A percentile compares a stretch with the other conserved stretches of the same genome.
phyloP scores from a whole-genome alignment of 1,284 basidiomycete species.

The Neonothopanus nambi region DNA sequence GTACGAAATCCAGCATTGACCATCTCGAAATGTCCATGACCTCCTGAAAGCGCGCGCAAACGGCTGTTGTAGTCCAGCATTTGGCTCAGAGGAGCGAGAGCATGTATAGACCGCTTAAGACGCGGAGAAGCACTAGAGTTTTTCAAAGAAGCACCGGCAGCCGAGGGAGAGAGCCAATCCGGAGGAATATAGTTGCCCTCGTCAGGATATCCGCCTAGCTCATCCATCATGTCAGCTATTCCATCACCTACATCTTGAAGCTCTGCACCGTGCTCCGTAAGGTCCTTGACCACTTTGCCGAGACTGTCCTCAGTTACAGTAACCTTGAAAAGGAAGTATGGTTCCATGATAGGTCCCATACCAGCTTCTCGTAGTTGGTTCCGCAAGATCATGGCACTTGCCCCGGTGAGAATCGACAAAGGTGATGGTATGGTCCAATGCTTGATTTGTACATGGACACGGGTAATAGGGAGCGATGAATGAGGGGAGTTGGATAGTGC shows the following conservation, averaged over 20 bases:
- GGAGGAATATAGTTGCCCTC: conserved; percentile 77
- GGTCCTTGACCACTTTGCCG: conserved; percentile 74
- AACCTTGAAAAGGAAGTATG: conserved; percentile 67
- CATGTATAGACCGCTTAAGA: conserved; percentile 62
- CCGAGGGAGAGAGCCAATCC: conserved; percentile 68
- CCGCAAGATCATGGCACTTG: conserved; percentile 62
- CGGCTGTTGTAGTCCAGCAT: conserved; percentile 82
- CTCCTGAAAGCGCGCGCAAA: conserved; percentile 79
- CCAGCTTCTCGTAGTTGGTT: conserved; percentile 58
- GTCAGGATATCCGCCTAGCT: conserved; percentile 50
- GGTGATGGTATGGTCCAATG: conserved; percentile 44
- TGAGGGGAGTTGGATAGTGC: conserved; percentile 75
- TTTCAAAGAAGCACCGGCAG: conserved; percentile 31
- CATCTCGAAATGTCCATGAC: conserved; percentile 83
- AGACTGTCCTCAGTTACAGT: conserved; percentile 64
- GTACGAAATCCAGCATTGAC: conserved; percentile 69
- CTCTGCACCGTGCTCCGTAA: conserved; percentile 76
- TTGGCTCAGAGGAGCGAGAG: conserved; percentile 73
- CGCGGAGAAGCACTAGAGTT: conserved; percentile 32
- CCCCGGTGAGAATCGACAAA: conserved; percentile 61
- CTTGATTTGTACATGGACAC: conserved; percentile 56
- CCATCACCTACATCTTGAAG: conserved; percentile 65
- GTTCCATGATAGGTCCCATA: conserved; percentile 73
- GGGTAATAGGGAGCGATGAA: conserved; percentile 67
- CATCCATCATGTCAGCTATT: conserved; percentile 34